Evolutionary conservation across 352 stramenopile genomes (phyloP), one percentile per base, ranked within the genome.

Genomic region (Blastocystis sp.): DNA sequence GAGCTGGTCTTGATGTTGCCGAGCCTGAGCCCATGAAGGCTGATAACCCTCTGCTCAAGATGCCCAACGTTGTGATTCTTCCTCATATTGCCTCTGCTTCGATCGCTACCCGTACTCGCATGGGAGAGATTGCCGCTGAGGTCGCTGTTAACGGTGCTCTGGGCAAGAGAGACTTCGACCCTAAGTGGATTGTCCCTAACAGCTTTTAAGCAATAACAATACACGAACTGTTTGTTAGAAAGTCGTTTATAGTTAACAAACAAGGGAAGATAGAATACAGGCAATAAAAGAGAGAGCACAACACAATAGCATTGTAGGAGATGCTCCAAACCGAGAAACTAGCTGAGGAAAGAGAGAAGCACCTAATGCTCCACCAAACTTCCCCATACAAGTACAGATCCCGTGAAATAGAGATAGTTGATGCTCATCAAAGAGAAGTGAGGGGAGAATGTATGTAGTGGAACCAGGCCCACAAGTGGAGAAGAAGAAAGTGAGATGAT

Each of bases 11-110:
- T 39, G 93, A 97, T 87, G 93, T 95, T 27, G 96, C 93, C 19
- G 91, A 90, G 39, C 93, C 93, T 6, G 94, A 97, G 91, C 94
- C 94, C n/a, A 89, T 97, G 52, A 90, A 92, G 12, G 88, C 90
- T 19, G 90, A 90, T 21, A 93, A 96, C 88, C 88, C 88, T 71
- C 87, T 97, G 24, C 94, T 90, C 86, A 88, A 57, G 37, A 78
- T 92, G 74, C 78, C 89, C 29, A 92, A 92, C 74, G 91, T 89
- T 56, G 90, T 90, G 54, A 90, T 93, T 59, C 89, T 91, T 78
- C 91, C 91, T 80, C 91, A 93, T 83, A 92, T 90, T 86, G 91
- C 90, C n/a, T 92, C 90, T 19, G 92, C 91, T 65, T 92, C 90
- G 7, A 89, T 90, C 51, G 88, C 61, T 27, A 91, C 92, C 21